Base-by-base conservation (phyloP, 75 land plant genomes). In the Pinus tabuliformis region DNA sequence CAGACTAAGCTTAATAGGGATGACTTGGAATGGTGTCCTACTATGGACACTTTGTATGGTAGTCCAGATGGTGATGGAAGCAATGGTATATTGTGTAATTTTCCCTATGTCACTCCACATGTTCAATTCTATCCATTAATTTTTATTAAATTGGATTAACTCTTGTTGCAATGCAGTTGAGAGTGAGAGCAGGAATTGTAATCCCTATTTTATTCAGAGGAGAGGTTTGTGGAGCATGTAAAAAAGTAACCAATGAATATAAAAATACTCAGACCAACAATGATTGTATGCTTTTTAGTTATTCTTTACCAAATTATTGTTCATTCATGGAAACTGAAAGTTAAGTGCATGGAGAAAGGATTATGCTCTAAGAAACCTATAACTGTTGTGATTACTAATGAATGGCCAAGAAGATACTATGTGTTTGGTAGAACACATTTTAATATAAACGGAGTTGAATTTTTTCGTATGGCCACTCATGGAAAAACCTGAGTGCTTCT, bases 41-140 rank as follows among this genome's bases (percentile, higher is more conserved):
- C 93, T 30, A 85, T 89, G 66, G 97, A 94, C 61, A 91, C 97
- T 21, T 94, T 94, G 97, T 94, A 94, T 81, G 97, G 97, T 62
- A 78, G 82, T 75, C 88, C 97, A 58, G 80, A 88, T 58, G 97
- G 97, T 33, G 94, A 86, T 49, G 97, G 97, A 71, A 89, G 92
- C 63, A 83, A 80, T 79, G 97, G 94, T 94, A 81, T 20, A 16
- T 58, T 58, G 59, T 58, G 11, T 58, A 16, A 11, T 58, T 58
- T 58, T 58, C 59, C 11, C 17, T 58, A 12, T 16, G 17, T 16
- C 17, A 16, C 17, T 58, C 17, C 59, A 12, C 16, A 11, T 58
- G 59, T 16, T 58, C 16, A 12, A 16, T 58, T 58, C 16, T 12
- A 58, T 12, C 59, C 17, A 12, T 11, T 12, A 58, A 58, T 58